Evolutionary conservation across 2,329 filamentous ascomycete species (phyloP).

Genomic region (Herpotrichia juniperi): DNA sequence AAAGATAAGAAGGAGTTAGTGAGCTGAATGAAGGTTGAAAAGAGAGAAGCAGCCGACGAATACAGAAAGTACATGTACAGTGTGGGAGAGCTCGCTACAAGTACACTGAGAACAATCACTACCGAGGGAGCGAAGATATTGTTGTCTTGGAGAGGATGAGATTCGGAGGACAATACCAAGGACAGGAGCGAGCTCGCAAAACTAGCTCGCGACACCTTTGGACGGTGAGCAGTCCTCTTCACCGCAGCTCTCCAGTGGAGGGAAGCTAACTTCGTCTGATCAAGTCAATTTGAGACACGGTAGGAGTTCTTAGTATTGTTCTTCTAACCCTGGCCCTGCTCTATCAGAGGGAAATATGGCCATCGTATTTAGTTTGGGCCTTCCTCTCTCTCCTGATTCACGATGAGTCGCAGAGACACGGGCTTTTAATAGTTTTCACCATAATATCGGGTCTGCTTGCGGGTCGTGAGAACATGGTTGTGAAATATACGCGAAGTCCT

Average conservation of each 20-base stretch:
- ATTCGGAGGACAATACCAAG: slow-evolving; percentile 16
- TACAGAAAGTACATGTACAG: not conserved
- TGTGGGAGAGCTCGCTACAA: not conserved
- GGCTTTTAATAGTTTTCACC: not conserved
- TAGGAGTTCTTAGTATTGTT: slow-evolving; percentile 19
- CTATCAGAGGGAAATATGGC: not conserved
- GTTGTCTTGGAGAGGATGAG: not conserved
- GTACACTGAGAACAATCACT: not conserved
- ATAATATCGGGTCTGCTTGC: not conserved
- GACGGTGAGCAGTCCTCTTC: not conserved
- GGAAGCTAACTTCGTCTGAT: too few species aligned
- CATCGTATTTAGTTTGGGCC: not conserved
- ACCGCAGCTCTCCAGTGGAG: not conserved
- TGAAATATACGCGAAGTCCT: slow-evolving; percentile 24
- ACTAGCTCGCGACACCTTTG: not conserved
- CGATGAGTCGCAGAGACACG: not conserved
- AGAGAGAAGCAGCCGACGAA: not conserved
- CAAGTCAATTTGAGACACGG: not conserved
- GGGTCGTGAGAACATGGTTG: not conserved
- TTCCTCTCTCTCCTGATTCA: slow-evolving; percentile 3
- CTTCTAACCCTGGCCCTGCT: slow-evolving; percentile 1
- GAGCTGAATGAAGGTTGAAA: not conserved
- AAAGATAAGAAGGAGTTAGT: not conserved
- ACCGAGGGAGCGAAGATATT: not conserved
- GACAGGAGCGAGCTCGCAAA: not conserved